A percentile compares a stretch with the other conserved stretches of the same genome.
Conservation (phyloP, 2,329 filamentous ascomycete species). For the Coniochaeta prunicola region DNA sequence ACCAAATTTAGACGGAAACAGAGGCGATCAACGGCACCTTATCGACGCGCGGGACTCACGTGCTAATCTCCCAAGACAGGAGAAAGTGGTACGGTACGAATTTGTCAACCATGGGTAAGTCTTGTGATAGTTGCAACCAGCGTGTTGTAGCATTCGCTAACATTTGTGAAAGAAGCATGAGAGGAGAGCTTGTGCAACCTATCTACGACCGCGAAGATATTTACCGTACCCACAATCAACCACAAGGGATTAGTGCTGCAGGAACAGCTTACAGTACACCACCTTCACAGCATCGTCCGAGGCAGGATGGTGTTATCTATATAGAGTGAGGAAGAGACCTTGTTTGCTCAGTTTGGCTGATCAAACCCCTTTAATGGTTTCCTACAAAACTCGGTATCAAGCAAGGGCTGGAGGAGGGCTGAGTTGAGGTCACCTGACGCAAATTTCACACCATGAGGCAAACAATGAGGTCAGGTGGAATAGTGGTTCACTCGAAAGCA, state of each 20-base stretch:
- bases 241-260: background rate
- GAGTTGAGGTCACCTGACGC: too few relatives aligned
- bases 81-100: slow-evolving; percentile 15
- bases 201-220: background rate
- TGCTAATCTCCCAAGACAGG: slow-evolving; percentile 7
- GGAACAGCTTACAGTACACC: background rate
- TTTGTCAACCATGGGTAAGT: slow-evolving; percentile 10
- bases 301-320: slow-evolving; percentile 1
- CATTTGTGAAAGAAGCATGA: background rate
- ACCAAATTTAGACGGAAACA: background rate
- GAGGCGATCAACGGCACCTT: background rate
- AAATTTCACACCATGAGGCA: background rate
- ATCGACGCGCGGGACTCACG: background rate
- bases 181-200: background rate
- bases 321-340: background rate
- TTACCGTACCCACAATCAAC: background rate
- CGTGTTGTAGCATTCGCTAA: background rate
- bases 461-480: background rate
- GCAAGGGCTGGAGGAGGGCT: background rate
- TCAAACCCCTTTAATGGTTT: background rate
- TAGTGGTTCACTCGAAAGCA: background rate
- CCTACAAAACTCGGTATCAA: background rate
- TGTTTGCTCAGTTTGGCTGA: background rate
- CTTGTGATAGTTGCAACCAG: background rate
- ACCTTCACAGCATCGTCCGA: background rate